phyloP scores from a whole-genome alignment of 1,139 yeast genomes.

The Hansenula anomala region DNA sequence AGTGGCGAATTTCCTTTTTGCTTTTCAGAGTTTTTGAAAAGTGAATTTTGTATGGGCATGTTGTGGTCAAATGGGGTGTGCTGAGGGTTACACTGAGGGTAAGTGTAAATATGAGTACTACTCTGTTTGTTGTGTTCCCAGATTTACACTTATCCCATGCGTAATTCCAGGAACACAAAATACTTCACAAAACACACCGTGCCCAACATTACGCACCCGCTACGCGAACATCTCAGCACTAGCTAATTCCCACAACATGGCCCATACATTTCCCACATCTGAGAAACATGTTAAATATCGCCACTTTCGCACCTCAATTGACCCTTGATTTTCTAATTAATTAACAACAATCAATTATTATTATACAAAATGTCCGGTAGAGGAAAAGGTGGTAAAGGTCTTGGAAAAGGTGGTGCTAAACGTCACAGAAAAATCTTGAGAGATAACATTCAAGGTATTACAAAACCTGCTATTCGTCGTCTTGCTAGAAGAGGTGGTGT shows the following conservation, averaged over 20 bases:
- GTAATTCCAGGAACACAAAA: not conserved
- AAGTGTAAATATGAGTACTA: not conserved
- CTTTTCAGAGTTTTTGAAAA: too few relatives aligned
- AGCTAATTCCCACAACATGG: too few relatives aligned
- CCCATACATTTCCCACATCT: too few relatives aligned
- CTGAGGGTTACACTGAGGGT: not conserved
- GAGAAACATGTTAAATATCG: too few relatives aligned
- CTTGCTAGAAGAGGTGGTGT: slow-evolving; percentile 99
- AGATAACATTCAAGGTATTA: slow-evolving; percentile 99
- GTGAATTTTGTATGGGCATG: not conserved
- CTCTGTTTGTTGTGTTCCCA: not conserved
- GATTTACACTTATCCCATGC: not conserved
- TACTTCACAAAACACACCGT: too few relatives aligned
- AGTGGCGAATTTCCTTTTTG: not conserved
- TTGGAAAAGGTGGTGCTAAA: slow-evolving; percentile 99
- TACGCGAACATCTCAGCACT: not conserved
- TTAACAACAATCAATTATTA: not conserved
- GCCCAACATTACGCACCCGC: too few relatives aligned
- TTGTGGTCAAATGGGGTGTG: not conserved
- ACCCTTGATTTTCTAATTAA: too few relatives aligned
- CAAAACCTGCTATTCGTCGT: slow-evolving; percentile 99
- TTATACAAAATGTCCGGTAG: slow-evolving; percentile 85
- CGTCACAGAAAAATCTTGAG: slow-evolving; percentile 99
- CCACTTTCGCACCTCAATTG: too few relatives aligned
- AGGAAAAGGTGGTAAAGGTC: slow-evolving; percentile 99